These are phyloP conservation scores for Saccharomyces hybrid DNA, from an alignment of 1,139 yeast genomes.

Conservation along the genomic window DNA sequence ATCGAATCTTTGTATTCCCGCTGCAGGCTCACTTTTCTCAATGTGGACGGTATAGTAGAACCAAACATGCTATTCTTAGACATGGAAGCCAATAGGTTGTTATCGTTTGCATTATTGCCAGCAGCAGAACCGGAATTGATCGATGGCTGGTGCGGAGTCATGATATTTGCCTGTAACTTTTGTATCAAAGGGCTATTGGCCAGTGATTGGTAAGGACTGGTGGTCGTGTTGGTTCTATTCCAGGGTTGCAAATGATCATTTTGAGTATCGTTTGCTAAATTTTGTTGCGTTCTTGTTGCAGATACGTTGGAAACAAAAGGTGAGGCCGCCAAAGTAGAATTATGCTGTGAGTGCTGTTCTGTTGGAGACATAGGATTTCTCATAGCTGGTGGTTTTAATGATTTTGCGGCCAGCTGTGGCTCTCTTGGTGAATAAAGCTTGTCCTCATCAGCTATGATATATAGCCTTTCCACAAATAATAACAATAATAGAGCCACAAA, in stretches of 20 bases:
- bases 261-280: background rate
- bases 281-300: constrained; percentile 3
- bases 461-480: background rate
- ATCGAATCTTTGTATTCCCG: constrained; percentile 16
- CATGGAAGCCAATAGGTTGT: constrained; percentile 21
- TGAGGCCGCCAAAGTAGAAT: constrained; percentile 56
- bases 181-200: constrained; percentile 29
- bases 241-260: constrained; percentile 8
- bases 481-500: background rate
- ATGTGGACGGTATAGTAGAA: constrained; percentile 26
- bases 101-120: constrained; percentile 11
- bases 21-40: constrained; percentile 27
- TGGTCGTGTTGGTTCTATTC: constrained; percentile 24
- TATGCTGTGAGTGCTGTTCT: constrained; percentile 41
- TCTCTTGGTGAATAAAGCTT: background rate
- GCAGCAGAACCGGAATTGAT: constrained; percentile 7
- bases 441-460: background rate
- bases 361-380: constrained; percentile 18
- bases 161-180: constrained; percentile 16
- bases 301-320: constrained; percentile 45
- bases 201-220: constrained; percentile 18
- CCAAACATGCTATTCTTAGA: constrained; percentile 27
- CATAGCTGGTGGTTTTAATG: constrained; percentile 4
- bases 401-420: background rate
- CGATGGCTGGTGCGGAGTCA: constrained; percentile 23